phyloP scores from a whole-genome alignment of 2,329 filamentous ascomycete genomes.

The Trichoderma afroharzianum region DNA sequence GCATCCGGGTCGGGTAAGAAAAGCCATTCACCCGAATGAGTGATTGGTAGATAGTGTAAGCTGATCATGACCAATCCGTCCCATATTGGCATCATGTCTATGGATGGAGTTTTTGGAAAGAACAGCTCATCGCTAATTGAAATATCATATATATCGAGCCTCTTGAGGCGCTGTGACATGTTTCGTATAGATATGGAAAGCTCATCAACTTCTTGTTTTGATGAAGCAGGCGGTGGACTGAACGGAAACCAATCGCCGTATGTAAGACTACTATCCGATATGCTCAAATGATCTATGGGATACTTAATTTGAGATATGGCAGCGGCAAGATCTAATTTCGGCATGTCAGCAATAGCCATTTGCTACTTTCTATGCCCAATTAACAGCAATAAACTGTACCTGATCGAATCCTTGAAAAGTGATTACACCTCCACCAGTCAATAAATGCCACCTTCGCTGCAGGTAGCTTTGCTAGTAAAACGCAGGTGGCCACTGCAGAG shows the following conservation, averaged over 20 bases:
- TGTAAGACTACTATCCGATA: neutral
- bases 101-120: neutral
- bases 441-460: neutral
- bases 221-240: neutral
- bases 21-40: neutral
- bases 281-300: neutral
- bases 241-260: neutral
- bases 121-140: neutral
- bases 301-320: neutral
- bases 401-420: neutral
- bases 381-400: neutral
- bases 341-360: neutral
- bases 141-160: neutral
- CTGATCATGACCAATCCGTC: neutral
- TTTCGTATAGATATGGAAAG: neutral
- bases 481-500: neutral
- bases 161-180: neutral
- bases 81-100: neutral
- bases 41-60: neutral
- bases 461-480: neutral
- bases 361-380: neutral
- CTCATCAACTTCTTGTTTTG: neutral
- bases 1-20: neutral
- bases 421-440: neutral
- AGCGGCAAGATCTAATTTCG: neutral